Base-by-base conservation (phyloP, 2,329 filamentous ascomycete genomes). In the Aspergillus oerlinghausenensis region DNA sequence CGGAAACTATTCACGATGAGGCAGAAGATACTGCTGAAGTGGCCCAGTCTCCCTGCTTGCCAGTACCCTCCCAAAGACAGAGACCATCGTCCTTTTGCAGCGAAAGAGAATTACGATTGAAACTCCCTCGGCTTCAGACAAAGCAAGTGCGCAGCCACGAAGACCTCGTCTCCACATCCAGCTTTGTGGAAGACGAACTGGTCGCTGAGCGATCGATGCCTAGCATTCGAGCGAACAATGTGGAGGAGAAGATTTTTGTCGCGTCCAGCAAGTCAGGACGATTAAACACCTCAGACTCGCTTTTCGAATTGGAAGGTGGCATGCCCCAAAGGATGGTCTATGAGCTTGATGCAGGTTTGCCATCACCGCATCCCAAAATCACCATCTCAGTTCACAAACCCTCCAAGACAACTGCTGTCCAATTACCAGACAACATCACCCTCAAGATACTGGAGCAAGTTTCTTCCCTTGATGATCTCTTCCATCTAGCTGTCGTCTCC, bases 401-500 rank as follows among this genome's bases (percentile, higher is more conserved):
- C 61, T 42, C 23, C 38, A 51, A 42, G 50, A 58, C 50, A n/a
- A 79, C 81, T 56, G 75, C 78, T 4, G 65, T 69, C 17, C 64
- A 68, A 10, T 70, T 76, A 25, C 79, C 81, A 2, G 79, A 83
- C 58, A 64, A 72, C n/a, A 75, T 85, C 3, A 74, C 85, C 17
- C 65, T 82, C 19, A 65, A 67, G n/a, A 82, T 86, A 10, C 70
- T 86, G 56, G 69, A 75, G 48, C 75, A 71, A 4, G 72, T 84
- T 7, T 69, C 75, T 38, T 77, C 75, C 2, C 71, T 84, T 2
- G 76, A 81, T 35, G 83, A 85, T 63, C 73, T 87, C 0, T 83
- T 83, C 62, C 77, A 77, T 35, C 75, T 80, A 3, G 82, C 81
- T 4, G 70, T 80, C 7, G 74, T 84, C 49, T 84, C 82, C 65